These are phyloP conservation scores for button mushroom (Agaricus bisporus) DNA, from an alignment of 768 basidiomycete species.

Conservation along the genomic window DNA sequence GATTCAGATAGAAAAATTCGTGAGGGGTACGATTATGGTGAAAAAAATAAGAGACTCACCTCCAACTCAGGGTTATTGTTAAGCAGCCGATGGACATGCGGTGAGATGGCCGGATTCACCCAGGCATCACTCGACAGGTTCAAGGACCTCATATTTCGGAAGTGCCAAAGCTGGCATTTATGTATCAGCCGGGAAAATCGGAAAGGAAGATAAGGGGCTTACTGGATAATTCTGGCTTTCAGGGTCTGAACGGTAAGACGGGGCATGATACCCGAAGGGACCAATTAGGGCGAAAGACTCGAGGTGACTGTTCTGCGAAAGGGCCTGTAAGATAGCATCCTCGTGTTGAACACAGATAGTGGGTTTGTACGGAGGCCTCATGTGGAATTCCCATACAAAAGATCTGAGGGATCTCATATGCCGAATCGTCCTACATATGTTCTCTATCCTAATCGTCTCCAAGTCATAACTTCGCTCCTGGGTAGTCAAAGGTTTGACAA, in stretches of 20 bases:
- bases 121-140: slow-evolving; percentile 24
- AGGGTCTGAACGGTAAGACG: slow-evolving; percentile 20
- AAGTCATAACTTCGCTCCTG: slow-evolving; percentile 15
- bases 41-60: slow-evolving; percentile 12
- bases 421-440: slow-evolving; percentile 34
- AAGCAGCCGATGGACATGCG: slow-evolving; percentile 24
- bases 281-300: slow-evolving; percentile 31
- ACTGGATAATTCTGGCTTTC: slow-evolving; percentile 33
- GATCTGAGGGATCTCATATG: slow-evolving; percentile 35
- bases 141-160: slow-evolving; percentile 23
- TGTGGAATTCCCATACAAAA: slow-evolving; percentile 39
- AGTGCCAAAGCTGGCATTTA: slow-evolving; percentile 22
- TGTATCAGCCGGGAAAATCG: not conserved
- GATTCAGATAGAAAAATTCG: slow-evolving; percentile 19
- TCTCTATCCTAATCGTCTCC: slow-evolving; percentile 27
- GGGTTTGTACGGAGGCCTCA: slow-evolving; percentile 13
- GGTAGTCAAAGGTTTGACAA: slow-evolving; percentile 22
- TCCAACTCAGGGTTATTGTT: slow-evolving; percentile 23
- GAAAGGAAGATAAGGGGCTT: slow-evolving; percentile 12
- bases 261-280: slow-evolving; percentile 33
- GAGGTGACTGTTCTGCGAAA: slow-evolving; percentile 23
- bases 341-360: slow-evolving; percentile 31
- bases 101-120: slow-evolving; percentile 23
- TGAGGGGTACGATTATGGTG: not conserved
- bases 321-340: slow-evolving; percentile 29